Evolutionary conservation across 257 asterid species (phyloP), one percentile per base, ranked within the genome.

Genomic region (Voacanga thouarsii): DNA sequence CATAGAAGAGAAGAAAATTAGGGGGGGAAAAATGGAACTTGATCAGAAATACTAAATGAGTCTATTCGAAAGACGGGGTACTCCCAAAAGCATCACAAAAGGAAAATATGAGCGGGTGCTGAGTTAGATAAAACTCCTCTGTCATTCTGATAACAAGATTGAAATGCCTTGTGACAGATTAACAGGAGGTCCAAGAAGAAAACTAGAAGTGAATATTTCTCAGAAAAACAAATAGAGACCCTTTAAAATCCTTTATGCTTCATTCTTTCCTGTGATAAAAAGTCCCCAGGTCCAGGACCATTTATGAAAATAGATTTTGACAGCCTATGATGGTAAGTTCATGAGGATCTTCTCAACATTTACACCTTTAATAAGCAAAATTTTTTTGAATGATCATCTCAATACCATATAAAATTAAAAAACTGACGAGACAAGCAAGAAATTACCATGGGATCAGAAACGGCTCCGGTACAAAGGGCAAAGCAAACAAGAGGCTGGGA

Each of bases 361-460:
- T 6, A 63, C 3, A 11, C 4, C n/a, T 2, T 45, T 75, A 4
- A 15, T 63, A 28, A 55, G n/a, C 30, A 53, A 43, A 55, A 15
- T 28, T 23, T 18, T 28, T 1, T 24, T n/a, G 37, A 16, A 24
- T 19, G 19, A 33, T 30, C 43, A 21, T 51, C 24, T 59, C 56
- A 61, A 18, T n/a, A 21, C 23, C 24, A 70, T 57, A 39, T 12
- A 66, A 39, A 26, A 71, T 43, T 71, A 73, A 73, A 44, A 63
- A 53, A 30, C 30, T 1, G 8, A 30, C 63, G 23, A 10, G 18
- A 14, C 82, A 76, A 69, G 74, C 70, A 51, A 74, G 78, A 60
- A 56, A 33, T 79, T 86, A 89, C 93, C 89, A 77, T 60, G 77
- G 91, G 94, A 82, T 89, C 91, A 64, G 94, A 89, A 81, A 82